Base-by-base conservation (phyloP, 1,284 basidiomycete genomes). In the Sporisorium iseilematis-ciliati region DNA sequence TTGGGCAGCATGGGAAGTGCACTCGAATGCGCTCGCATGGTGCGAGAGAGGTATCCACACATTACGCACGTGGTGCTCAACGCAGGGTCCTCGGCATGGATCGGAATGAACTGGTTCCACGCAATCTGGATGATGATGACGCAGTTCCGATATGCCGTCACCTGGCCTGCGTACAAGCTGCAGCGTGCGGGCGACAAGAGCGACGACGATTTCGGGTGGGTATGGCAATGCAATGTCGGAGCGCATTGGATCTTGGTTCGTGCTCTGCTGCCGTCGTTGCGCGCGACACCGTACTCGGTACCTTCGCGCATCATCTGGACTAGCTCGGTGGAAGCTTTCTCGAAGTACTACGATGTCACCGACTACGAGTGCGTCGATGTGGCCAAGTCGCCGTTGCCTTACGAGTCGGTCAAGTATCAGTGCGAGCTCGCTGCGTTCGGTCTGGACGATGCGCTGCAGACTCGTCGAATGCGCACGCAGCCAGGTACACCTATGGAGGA, bases 361-460 rank as follows among this genome's bases (percentile, higher is more conserved):
- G 85, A 86, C 62, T 81, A 75, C 49, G 77, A 86, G 64, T 84
- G 85, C 58, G 31, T 82, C 7, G 72, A 84, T 51, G 62, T 55
- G 0, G 45, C 53, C 35, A 57, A 65, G 7, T 64, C 79, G 41
- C 74, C 77, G 20, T 57, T 79, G 38, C 78, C 83, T 10, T 86
- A 86, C 74, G 83, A 85, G 52, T 79, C 79, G 41, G 81, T 80
- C 49, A 86, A 86, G 65, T 86, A 84, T 50, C 85, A 86, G 57
- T 83, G 82, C 60, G 85, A 85, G 59, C 75, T 86, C 11, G 73
- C 82, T 7, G 83, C 82, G 1, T 66, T 82, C 21, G 84, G 74
- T 6, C 69, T 86, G 50, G 79, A 85, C 46, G 78, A 84, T 42
- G 73, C 75, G 29, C 70, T 85, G 20, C 55, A 75, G 55, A 65